Base-by-base conservation (phyloP, 257 asterid species). In the Marsdenia floribunda region DNA sequence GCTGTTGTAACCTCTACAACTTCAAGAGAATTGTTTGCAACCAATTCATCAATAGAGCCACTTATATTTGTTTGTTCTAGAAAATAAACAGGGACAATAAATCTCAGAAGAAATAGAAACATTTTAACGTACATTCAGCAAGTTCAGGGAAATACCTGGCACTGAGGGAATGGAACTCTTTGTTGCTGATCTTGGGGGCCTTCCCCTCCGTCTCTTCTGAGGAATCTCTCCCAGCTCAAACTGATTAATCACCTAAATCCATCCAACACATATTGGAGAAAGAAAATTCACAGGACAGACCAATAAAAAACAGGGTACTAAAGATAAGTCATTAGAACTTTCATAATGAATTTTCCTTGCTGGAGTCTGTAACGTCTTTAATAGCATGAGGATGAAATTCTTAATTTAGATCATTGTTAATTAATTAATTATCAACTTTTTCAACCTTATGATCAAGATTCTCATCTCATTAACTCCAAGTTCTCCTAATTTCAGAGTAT, bases 121-220 rank as follows among this genome's bases (percentile, higher is more conserved):
- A 9, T 50, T 22, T 63, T 4, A 29, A 65, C 44, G 77, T 19
- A 63, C 53, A 70, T 35, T 58, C 69, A 38, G 47, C 29, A 15
- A 53, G 26, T 59, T 11, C 57, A 49, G 6, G 52, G 2, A 59
- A 67, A 52, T 70, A 87, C 98, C 92, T 81, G 81, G 44, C 37
- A 65, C 16, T 68, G 55, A 68, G 81, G 74, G 69, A 7, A 64
- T 68, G 64, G 71, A 77, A 79, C 69, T 74, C 29, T 71, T 81
- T 2, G 10, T 40, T 26, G n/a, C 47, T 46, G 37, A 54, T 79
- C 47, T 86, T 42, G 74, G 79, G 58, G 93, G 95, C 74, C 96
- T 85, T 35, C 92, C 97, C 71, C 88, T 84, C 82, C 63, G 84
- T 75, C 72, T 87, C 78, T 70, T 85, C 44, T 44, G 82, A 63